These are phyloP conservation scores for Termitomyces bulborhizus DNA, from an alignment of 768 basidiomycete species.

Conservation along the genomic window DNA sequence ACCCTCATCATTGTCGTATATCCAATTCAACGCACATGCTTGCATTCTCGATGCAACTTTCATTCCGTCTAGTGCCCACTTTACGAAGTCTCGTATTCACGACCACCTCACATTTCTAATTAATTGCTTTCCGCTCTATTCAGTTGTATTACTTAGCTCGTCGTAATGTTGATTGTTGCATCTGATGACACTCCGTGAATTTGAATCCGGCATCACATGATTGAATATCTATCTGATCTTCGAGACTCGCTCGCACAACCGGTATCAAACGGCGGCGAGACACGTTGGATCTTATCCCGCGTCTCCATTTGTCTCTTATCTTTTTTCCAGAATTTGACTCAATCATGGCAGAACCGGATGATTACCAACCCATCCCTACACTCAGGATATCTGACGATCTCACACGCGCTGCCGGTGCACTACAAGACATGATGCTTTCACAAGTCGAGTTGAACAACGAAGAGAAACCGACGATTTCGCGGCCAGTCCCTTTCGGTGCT, in stretches of 20 bases:
- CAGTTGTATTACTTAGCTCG: slow-evolving; percentile 27
- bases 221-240: background rate
- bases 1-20: slow-evolving; percentile 17
- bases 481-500: slow-evolving; percentile 62
- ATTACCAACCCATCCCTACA: slow-evolving; percentile 21
- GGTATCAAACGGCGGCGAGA: background rate
- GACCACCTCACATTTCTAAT: slow-evolving; percentile 17
- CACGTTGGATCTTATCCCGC: slow-evolving; percentile 14
- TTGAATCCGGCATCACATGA: slow-evolving; percentile 12
- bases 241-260: background rate
- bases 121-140: slow-evolving; percentile 7
- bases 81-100: slow-evolving; percentile 19
- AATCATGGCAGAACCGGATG: slow-evolving; percentile 19
- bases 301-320: slow-evolving; percentile 9
- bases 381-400: slow-evolving; percentile 38
- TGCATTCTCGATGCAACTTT: slow-evolving; percentile 6
- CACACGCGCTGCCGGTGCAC: slow-evolving; percentile 42
- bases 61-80: slow-evolving; percentile 12
- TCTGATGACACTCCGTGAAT: background rate
- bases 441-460: slow-evolving; percentile 25
- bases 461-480: slow-evolving; percentile 33
- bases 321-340: background rate
- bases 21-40: slow-evolving; percentile 14
- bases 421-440: slow-evolving; percentile 41
- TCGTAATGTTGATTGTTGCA: slow-evolving; percentile 20